These are phyloP conservation scores for Monosporascus sp. DNA, from an alignment of 2,329 filamentous ascomycete species.

Conservation along the genomic window DNA sequence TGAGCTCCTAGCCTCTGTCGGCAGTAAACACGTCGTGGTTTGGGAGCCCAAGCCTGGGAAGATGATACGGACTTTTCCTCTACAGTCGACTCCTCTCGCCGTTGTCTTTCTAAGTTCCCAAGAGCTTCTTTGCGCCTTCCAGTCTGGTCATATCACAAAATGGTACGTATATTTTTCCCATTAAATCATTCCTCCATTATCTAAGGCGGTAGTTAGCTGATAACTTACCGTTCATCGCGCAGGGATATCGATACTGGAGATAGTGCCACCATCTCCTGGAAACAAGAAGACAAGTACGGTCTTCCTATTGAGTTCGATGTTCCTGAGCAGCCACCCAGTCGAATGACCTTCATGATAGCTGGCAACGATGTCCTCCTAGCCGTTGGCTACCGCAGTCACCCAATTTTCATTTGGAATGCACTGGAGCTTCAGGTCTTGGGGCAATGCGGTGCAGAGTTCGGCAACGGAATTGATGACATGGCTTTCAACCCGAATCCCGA, in stretches of 20 bases:
- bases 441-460: constrained; percentile 6
- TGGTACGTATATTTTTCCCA: constrained; percentile 14
- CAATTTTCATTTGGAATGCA: constrained; percentile 18
- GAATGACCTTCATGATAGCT: constrained; percentile 6
- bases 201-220: too few relatives aligned
- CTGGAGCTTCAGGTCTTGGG: constrained; percentile 13
- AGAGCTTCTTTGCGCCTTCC: too few relatives aligned
- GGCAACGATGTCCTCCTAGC: constrained; percentile 14
- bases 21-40: too few relatives aligned
- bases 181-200: too few relatives aligned
- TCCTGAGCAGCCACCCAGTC: constrained; percentile 10
- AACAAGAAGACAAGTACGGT: too few relatives aligned
- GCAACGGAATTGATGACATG: constrained; percentile 20
- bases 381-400: constrained; percentile 17
- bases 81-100: too few relatives aligned
- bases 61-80: too few relatives aligned
- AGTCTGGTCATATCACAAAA: background rate
- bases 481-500: constrained; percentile 23
- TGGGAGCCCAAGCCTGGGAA: too few relatives aligned
- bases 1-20: too few relatives aligned
- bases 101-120: too few relatives aligned
- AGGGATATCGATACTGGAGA: constrained; percentile 3
- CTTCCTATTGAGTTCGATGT: background rate
- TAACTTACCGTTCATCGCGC: too few relatives aligned
- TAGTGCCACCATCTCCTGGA: constrained; percentile 2